These are phyloP conservation scores for Melampsora abietis-canadensis DNA, from an alignment of 1,284 basidiomycete species.

Conservation along the genomic window DNA sequence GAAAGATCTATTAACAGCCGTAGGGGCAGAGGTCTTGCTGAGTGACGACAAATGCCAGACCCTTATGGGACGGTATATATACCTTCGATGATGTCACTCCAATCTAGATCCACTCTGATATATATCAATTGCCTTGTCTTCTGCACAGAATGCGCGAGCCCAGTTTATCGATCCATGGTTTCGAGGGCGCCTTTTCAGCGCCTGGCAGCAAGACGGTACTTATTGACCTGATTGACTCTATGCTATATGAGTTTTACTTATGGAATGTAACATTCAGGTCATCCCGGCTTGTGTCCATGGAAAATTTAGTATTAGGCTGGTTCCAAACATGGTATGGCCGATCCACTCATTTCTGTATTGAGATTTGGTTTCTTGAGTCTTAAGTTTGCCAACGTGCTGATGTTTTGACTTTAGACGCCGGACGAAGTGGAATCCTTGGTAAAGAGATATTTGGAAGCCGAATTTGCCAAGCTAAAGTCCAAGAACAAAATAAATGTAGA, in stretches of 20 bases:
- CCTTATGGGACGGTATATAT: no score
- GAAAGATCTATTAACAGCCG: no score
- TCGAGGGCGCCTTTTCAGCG: conserved; percentile 87
- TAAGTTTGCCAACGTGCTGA: no score
- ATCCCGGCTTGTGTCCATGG: conserved; percentile 76
- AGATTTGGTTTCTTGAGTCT: no score
- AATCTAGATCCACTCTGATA: no score
- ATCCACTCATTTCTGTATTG: no score
- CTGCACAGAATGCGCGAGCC: conserved; percentile 69
- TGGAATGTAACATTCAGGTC: no score
- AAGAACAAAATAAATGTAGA: conserved; percentile 52
- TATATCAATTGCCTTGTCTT: no score
- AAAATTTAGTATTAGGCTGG: conserved; percentile 58
- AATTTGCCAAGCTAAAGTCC: conserved; percentile 51
- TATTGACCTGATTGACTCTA: neutral
- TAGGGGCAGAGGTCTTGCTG: conserved; percentile 67
- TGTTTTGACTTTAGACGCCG: conserved; percentile 56
- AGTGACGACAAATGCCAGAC: conserved; percentile 53
- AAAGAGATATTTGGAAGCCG: conserved; percentile 50
- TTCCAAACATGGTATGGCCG: conserved; percentile 67
- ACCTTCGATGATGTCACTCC: no score
- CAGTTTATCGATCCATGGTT: conserved; percentile 87
- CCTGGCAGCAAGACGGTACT: conserved; percentile 84
- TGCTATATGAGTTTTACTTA: no score
- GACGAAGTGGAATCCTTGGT: conserved; percentile 51